Base-by-base conservation (phyloP, 2,329 filamentous ascomycete species). In the Lasiodiplodia gonubiensis region DNA sequence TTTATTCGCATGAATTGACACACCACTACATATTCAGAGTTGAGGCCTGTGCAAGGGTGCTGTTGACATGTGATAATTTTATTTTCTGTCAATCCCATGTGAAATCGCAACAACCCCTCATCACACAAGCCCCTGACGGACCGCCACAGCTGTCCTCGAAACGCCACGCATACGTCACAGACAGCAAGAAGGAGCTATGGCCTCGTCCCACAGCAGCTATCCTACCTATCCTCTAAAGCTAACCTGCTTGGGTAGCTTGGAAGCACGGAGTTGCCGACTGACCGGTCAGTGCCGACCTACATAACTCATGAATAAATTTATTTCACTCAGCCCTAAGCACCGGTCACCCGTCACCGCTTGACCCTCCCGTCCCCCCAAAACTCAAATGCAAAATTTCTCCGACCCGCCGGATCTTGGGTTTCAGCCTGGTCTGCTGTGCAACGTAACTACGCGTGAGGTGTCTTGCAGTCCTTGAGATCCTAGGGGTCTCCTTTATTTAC, bases 121-220 rank as follows among this genome's bases (percentile, higher is more conserved):
- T 33, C 30, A 33, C 30, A 33, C 30, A 33, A 33, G 10, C 30
- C 30, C 30, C 21, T 46, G 42, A 46, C 21, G 18, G 42, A 46
- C 42, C 42, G n/a, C 42, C n/a, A 46, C 42, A 21, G 42, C 42
- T 21, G 11, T 46, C 18, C 10, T 42, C n/a, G 18, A 46, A 46
- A 46, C 42, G 42, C 42, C 42, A 46, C 42, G 42, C 42, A 46
- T 21, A 46, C 42, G n/a, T 46, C 42, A 46, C 18, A 46, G 8
- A 8, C 42, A 46, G 18, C n/a, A 21, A 11, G 42, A n/a, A n/a
- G 55, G 46, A 60, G 55, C 55, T 60, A 60, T 60, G 55, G 11
- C 55, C 42, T 46, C 55, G 55, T 48, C 16, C 25, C 55, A 60
- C 55, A 4, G 18, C 55, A 60, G 37, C 55, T 46, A 21, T 46